Conservation (phyloP, 2,329 filamentous ascomycete species). For the Talaromyces sp. region DNA sequence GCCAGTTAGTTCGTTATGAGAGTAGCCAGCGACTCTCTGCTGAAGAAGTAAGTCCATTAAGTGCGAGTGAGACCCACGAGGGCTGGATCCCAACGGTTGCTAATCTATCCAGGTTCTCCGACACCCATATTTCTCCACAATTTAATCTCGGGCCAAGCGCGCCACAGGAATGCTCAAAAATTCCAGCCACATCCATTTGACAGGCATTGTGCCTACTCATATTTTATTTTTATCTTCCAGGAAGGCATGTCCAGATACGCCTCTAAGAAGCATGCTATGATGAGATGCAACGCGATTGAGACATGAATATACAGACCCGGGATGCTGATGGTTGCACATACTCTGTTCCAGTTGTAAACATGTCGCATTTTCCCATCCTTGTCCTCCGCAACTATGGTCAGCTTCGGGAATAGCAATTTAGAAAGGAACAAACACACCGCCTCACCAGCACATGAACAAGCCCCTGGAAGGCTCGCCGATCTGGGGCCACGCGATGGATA, state of each 20-base stretch:
- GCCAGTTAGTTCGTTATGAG: slow-evolving; percentile 71
- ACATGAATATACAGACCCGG: background rate
- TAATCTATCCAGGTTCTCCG: slow-evolving; percentile 36
- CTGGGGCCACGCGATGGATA: background rate
- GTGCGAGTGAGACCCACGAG: slow-evolving; percentile 10
- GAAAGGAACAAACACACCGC: background rate
- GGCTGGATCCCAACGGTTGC: slow-evolving; percentile 1
- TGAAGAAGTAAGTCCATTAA: slow-evolving; percentile 59
- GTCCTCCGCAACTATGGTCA: too few species aligned
- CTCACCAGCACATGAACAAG: background rate
- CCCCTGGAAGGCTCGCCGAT: background rate
- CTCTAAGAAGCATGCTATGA: background rate
- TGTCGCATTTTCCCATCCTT: too few species aligned
- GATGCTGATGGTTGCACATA: too few species aligned
- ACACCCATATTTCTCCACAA: slow-evolving; percentile 41
- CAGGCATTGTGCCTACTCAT: background rate
- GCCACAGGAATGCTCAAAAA: slow-evolving; percentile 8
- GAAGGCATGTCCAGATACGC: too few species aligned
- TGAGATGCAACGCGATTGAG: background rate
- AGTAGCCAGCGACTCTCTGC: slow-evolving; percentile 68
- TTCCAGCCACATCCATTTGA: slow-evolving; percentile 8
- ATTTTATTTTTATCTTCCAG: background rate
- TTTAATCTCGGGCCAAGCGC: slow-evolving; percentile 13
- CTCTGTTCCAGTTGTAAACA: too few species aligned
- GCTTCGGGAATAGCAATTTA: too few species aligned